Evolutionary conservation across 192 early-diverging fungal species (phyloP), one percentile per base, ranked within the genome.

Genomic region (Blastocladiella britannica): DNA sequence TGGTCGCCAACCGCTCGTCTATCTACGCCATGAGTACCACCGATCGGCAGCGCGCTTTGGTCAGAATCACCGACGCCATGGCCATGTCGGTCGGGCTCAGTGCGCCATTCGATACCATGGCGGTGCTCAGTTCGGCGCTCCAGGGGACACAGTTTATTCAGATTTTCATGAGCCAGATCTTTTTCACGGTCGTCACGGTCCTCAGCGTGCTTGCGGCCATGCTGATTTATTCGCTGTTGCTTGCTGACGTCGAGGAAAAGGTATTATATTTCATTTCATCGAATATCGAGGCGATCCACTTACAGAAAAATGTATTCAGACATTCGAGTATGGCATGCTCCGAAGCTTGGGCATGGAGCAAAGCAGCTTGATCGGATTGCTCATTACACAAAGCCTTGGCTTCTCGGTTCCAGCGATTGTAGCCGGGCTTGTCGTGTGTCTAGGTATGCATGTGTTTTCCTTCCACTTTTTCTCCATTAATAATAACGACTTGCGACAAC

Each of bases 311-410:
- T n/a, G n/a, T n/a, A n/a, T n/a, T n/a, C n/a, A n/a, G 47, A 67
- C 66, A 22, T 67, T 64, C 56, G 66, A 67, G 52, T 67, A 64
- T 37, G 66, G 66, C 22, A 67, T 67, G 66, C 56, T 67, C 7
- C 23, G 66, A 26, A 64, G 27, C 6, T 37, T 67, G 8, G 66
- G 66, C 15, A 47, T 67, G 63, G 53, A 47, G 31, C 66, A 67
- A 28, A 51, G 15, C 1, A 25, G 31, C 15, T 25, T 67, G 31
- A 58, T 67, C 24, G 53, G 58, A 12, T 55, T 67, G 3, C 53
- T 67, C 9, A 52, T 64, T n/a, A 61, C 56, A 20, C 66, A 67
- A 63, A 59, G 60, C 56, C 23, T 61, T 25, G 60, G 25, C 24
- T 67, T 67, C 15, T 64, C 62, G 2, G 28, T 64, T 15, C 66